phyloP scores from a whole-genome alignment of 192 early-diverging fungal genomes.

The Diversispora epigaea region DNA sequence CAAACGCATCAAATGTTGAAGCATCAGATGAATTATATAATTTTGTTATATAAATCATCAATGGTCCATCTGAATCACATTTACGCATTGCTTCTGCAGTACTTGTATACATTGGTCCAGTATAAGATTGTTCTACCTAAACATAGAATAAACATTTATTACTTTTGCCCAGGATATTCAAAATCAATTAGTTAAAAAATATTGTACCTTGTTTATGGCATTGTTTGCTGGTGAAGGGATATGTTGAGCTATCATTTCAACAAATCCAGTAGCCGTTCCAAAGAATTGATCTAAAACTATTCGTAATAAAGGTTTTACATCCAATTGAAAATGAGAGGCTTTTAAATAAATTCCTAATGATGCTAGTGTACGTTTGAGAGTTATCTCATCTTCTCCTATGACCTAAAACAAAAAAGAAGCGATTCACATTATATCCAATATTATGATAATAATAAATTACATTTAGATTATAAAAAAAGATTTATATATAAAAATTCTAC shows the following conservation, averaged over 20 bases:
- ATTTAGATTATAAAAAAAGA: not conserved
- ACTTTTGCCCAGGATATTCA: not conserved
- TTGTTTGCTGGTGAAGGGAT: conserved; percentile 79
- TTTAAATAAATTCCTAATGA: conserved; percentile 83
- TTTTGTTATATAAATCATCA: conserved; percentile 92
- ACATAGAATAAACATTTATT: not conserved
- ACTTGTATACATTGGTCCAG: conserved; percentile 58
- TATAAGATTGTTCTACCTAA: conserved; percentile 58
- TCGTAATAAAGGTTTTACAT: conserved; percentile 83
- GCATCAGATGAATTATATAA: conserved; percentile 86
- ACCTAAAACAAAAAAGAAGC: conserved; percentile 41
- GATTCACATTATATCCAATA: not conserved
- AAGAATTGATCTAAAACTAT: conserved; percentile 88
- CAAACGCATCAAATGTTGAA: conserved; percentile 86
- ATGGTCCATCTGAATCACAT: conserved; percentile 86
- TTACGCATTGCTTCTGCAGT: conserved; percentile 67
- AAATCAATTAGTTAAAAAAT: not conserved
- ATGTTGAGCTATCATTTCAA: conserved; percentile 83
- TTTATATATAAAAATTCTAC: conserved; percentile 34
- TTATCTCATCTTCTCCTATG: conserved; percentile 74
- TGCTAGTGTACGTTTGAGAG: conserved; percentile 68
- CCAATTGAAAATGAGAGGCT: conserved; percentile 68
- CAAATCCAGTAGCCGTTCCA: conserved; percentile 82
- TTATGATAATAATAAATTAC: not conserved
- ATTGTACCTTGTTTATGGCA: conserved; percentile 53